Evolutionary conservation across 805 yeast species (phyloP).

Genomic region (Sporopachydermia lactativora): DNA sequence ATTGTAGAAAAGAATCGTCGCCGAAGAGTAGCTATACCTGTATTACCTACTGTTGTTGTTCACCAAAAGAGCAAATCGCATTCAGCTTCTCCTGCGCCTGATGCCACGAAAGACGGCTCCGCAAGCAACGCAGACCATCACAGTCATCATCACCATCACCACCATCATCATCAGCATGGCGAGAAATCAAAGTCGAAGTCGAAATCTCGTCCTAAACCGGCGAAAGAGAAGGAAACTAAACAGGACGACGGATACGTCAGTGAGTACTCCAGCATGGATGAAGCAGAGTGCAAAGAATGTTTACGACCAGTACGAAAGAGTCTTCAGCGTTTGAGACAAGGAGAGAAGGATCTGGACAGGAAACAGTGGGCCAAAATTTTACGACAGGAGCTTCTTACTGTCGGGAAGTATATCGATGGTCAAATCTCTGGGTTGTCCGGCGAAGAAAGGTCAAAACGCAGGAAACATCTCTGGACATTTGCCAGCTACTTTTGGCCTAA

Average conservation of each 20-base stretch:
- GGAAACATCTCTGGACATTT: slow-evolving; percentile 71
- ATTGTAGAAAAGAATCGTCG: slow-evolving; percentile 3
- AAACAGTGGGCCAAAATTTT: slow-evolving; percentile 65
- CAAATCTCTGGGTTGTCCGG: slow-evolving; percentile 17
- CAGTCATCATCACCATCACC: background rate
- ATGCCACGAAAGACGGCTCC: slow-evolving; percentile 8
- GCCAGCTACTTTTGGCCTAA: slow-evolving; percentile 84
- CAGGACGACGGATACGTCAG: slow-evolving; percentile 18
- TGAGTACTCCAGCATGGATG: slow-evolving; percentile 74
- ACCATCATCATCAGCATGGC: slow-evolving; percentile 1
- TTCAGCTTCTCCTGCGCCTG: slow-evolving; percentile 14
- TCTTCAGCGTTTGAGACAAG: slow-evolving; percentile 50
- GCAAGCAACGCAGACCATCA: background rate
- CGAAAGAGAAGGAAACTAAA: slow-evolving; percentile 7
- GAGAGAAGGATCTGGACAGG: slow-evolving; percentile 59
- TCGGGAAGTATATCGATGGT: slow-evolving; percentile 56
- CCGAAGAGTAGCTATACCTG: slow-evolving; percentile 5
- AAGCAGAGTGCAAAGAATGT: slow-evolving; percentile 42
- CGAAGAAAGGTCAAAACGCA: slow-evolving; percentile 24
- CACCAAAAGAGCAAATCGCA: slow-evolving; percentile 16
- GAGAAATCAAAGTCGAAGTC: background rate
- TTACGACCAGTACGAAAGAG: slow-evolving; percentile 58
- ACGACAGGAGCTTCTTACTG: slow-evolving; percentile 49
- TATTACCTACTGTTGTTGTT: slow-evolving; percentile 15
- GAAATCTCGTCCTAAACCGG: slow-evolving; percentile 6